A percentile compares a stretch with the other conserved stretches of the same genome.
phyloP scores from a whole-genome alignment of 768 basidiomycete species.

The Amyloporia xantha region DNA sequence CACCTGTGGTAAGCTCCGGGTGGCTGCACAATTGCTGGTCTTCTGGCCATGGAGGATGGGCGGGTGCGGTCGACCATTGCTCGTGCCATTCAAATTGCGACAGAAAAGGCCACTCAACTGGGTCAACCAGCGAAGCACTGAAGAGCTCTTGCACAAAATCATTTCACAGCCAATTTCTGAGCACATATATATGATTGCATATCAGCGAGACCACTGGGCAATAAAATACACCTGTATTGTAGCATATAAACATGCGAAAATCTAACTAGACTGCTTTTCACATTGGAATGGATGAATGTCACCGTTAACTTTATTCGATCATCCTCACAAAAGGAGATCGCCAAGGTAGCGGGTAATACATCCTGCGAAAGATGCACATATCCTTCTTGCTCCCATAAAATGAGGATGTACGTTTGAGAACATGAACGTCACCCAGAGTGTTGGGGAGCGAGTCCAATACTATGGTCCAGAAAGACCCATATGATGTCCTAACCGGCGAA shows the following conservation, averaged over 20 bases:
- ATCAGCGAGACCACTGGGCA: too few species aligned
- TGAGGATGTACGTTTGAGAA: constrained; percentile 80
- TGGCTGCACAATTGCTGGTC: constrained; percentile 97
- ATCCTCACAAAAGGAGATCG: constrained; percentile 18
- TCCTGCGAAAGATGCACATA: constrained; percentile 11
- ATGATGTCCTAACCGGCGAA: too few species aligned
- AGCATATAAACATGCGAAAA: too few species aligned
- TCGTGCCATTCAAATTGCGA: constrained; percentile 88
- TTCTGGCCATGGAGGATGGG: constrained; percentile 92
- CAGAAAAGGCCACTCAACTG: constrained; percentile 80
- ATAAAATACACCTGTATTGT: too few species aligned
- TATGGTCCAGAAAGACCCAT: too few species aligned
- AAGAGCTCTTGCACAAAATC: neutral
- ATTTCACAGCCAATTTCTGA: neutral
- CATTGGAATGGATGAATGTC: constrained; percentile 14
- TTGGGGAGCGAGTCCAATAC: constrained; percentile 59
- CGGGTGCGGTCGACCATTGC: constrained; percentile 91
- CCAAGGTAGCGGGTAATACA: constrained; percentile 21
- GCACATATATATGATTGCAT: too few species aligned
- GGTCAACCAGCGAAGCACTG: constrained; percentile 62
- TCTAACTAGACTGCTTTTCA: neutral
- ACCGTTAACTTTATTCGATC: constrained; percentile 21
- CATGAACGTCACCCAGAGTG: constrained; percentile 90
- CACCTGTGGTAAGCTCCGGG: constrained; percentile 66
- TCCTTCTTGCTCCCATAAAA: constrained; percentile 88